Evolutionary conservation across 768 basidiomycete species (phyloP).

Genomic region (Hypholoma sublateritium): DNA sequence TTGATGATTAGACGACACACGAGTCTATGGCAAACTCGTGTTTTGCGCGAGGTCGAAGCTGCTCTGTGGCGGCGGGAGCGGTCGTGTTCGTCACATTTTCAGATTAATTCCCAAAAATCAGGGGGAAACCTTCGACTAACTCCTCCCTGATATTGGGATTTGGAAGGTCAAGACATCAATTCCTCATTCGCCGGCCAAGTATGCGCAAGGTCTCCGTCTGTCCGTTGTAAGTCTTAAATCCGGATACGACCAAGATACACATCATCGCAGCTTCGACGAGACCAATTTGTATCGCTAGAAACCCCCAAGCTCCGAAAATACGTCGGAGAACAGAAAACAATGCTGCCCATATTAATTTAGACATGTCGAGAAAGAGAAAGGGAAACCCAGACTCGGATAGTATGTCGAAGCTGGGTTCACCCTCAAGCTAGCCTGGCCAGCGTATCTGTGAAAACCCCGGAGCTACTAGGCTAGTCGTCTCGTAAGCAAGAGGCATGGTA

Average conservation of each 20-base stretch:
- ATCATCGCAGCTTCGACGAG: background rate
- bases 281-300: background rate
- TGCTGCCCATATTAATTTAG: conserved; percentile 15
- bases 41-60: conserved; percentile 24
- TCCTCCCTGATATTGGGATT: background rate
- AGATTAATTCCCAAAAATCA: conserved; percentile 18
- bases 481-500: background rate
- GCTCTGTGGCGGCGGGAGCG: conserved; percentile 13
- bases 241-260: too few relatives aligned
- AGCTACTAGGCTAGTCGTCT: conserved; percentile 7
- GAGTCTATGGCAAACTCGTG: conserved; percentile 24
- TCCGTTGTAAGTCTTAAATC: background rate
- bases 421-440: background rate
- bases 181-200: background rate
- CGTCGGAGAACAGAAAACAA: conserved; percentile 18
- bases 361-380: conserved; percentile 2
- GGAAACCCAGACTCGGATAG: conserved; percentile 1
- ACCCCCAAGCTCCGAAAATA: conserved; percentile 19
- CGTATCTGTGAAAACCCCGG: background rate
- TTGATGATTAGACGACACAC: conserved; percentile 27
- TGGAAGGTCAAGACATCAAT: background rate
- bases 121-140: conserved; percentile 13
- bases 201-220: background rate
- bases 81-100: conserved; percentile 19
- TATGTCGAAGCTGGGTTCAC: background rate